phyloP scores from a whole-genome alignment of 495 filamentous ascomycete species.

The Xylaria sp. region DNA sequence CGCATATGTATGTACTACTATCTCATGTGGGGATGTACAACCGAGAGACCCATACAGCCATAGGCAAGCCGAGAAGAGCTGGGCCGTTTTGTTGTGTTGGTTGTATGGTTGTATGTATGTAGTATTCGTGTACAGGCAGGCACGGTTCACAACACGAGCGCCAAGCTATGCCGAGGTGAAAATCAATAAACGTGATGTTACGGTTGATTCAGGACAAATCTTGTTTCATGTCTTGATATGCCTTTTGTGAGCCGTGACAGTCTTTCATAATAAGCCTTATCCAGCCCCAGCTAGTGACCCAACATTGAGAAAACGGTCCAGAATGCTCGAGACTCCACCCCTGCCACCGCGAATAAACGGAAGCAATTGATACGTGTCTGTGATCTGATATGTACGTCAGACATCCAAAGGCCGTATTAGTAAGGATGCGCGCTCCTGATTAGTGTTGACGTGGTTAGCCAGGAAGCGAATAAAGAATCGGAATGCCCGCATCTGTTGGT shows the following conservation, averaged over 20 bases:
- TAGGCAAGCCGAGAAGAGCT: background rate
- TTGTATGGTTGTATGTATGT: background rate
- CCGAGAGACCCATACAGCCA: constrained; percentile 13
- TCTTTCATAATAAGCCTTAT: background rate
- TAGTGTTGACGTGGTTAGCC: background rate
- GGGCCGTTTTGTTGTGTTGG: background rate
- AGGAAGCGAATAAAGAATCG: constrained; percentile 4
- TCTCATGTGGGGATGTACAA: constrained; percentile 18
- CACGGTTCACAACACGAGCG: background rate
- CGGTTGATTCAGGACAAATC: background rate
- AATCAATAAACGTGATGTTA: background rate
- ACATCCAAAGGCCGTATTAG: background rate
- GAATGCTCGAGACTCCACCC: background rate
- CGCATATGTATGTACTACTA: too few relatives aligned
- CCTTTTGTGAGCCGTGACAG: background rate
- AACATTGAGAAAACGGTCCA: background rate
- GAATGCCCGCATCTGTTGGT: background rate
- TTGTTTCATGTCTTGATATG: background rate
- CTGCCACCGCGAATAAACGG: constrained; percentile 1
- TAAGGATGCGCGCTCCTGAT: background rate
- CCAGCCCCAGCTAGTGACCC: background rate
- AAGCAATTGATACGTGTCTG: constrained; percentile 6
- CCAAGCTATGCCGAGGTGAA: constrained; percentile 2
- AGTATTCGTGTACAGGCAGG: background rate
- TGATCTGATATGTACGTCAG: constrained; percentile 7